Conservation (phyloP, 495 filamentous ascomycete species). For the Lasiosphaeris hirsuta region DNA sequence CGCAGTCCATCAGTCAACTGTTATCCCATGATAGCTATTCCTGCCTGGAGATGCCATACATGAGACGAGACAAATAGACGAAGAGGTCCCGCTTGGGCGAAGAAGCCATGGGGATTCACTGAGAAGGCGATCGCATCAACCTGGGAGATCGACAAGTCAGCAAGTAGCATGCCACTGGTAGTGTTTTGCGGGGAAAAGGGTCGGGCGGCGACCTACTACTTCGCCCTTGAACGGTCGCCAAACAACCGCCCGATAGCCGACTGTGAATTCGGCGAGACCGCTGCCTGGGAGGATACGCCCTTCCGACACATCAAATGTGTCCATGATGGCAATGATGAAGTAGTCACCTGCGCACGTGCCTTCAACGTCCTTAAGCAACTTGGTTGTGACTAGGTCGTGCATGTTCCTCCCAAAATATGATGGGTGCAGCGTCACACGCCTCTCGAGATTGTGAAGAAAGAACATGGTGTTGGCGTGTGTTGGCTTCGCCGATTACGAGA, state of each 20-base stretch:
- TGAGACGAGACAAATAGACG: conserved; percentile 83
- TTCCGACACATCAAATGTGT: conserved; percentile 86
- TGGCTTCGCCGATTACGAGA: neutral
- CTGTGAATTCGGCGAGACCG: conserved; percentile 88
- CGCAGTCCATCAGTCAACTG: conserved; percentile 12
- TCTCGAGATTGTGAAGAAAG: conserved; percentile 93
- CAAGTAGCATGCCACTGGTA: neutral
- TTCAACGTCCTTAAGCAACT: conserved; percentile 87
- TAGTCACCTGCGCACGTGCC: conserved; percentile 89
- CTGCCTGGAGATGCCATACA: conserved; percentile 51
- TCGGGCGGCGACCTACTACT: conserved; percentile 60
- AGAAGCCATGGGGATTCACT: conserved; percentile 89
- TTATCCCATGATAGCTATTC: neutral
- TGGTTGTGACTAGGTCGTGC: conserved; percentile 78
- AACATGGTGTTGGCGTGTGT: conserved; percentile 62
- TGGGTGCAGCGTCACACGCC: conserved; percentile 87
- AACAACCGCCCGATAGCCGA: conserved; percentile 91
- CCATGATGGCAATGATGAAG: conserved; percentile 95
- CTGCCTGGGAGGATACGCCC: conserved; percentile 86
- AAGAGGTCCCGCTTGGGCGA: conserved; percentile 84
- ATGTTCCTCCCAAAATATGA: conserved; percentile 93
- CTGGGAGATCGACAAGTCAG: conserved; percentile 42
- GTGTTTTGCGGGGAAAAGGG: neutral
- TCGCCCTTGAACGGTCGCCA: conserved; percentile 97
- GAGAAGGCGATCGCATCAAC: conserved; percentile 87